phyloP scores from a whole-genome alignment of 345 rosid species.

The Streptanthus diversifolius region DNA sequence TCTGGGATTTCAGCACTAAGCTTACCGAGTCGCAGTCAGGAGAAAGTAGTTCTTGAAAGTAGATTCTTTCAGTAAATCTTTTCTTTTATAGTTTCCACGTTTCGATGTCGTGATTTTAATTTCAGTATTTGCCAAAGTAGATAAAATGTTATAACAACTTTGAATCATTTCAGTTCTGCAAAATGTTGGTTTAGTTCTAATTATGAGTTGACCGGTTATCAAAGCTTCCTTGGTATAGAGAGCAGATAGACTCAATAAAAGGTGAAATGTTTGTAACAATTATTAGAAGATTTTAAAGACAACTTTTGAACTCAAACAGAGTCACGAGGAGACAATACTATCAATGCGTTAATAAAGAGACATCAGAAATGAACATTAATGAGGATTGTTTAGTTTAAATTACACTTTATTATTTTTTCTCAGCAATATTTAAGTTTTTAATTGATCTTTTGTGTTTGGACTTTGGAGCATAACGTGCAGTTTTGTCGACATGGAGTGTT shows the following conservation, averaged over 20 bases:
- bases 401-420: background rate
- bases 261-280: background rate
- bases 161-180: background rate
- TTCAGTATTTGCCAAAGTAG: background rate
- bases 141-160: background rate
- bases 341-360: slow-evolving; percentile 6
- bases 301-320: slow-evolving; percentile 4
- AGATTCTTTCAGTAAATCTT: background rate
- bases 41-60: slow-evolving; percentile 15
- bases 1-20: slow-evolving; percentile 49
- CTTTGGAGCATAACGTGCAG: slow-evolving; percentile 20
- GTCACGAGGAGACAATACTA: slow-evolving; percentile 25
- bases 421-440: background rate
- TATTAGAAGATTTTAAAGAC: background rate
- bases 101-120: background rate
- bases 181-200: slow-evolving; percentile 3
- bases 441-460: background rate
- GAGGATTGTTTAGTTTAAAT: background rate
- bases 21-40: slow-evolving; percentile 27
- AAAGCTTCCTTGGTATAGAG: background rate
- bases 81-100: background rate
- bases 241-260: background rate
- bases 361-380: background rate
- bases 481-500: slow-evolving; percentile 5
- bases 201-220: background rate